These are phyloP conservation scores for Madurella mycetomatis DNA, from an alignment of 2,329 filamentous ascomycete species.

Conservation along the genomic window DNA sequence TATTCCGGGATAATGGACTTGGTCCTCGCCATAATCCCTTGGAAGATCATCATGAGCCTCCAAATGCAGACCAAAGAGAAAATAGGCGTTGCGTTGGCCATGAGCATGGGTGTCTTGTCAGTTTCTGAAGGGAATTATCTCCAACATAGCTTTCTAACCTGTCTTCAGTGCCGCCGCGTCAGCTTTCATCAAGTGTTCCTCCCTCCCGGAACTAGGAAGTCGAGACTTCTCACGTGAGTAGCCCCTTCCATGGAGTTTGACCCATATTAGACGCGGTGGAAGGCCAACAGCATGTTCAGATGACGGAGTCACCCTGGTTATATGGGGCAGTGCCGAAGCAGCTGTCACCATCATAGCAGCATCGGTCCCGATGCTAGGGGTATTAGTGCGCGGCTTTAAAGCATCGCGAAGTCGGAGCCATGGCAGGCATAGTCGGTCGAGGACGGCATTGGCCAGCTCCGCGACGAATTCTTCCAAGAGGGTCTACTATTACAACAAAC, in stretches of 20 bases:
- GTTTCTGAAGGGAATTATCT: no score
- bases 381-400: conserved; percentile 14
- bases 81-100: no score
- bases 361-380: conserved; percentile 24
- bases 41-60: no score
- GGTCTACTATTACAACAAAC: conserved; percentile 20
- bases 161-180: no score
- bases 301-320: conserved; percentile 22
- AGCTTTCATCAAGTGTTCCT: conserved; percentile 21
- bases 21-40: no score
- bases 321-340: conserved; percentile 24
- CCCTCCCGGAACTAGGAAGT: conserved; percentile 20
- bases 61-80: no score
- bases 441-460: conserved; percentile 2
- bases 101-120: no score
- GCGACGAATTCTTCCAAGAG: conserved; percentile 11
- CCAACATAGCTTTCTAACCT: no score
- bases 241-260: no score
- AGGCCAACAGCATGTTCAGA: conserved; percentile 5
- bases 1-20: no score
- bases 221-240: conserved; percentile 23
- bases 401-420: neutral
- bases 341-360: conserved; percentile 26
- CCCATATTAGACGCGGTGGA: no score
- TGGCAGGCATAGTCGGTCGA: conserved; percentile 9